Conservation (phyloP, 139 green algal species). For the Coccomyxa sp. region DNA sequence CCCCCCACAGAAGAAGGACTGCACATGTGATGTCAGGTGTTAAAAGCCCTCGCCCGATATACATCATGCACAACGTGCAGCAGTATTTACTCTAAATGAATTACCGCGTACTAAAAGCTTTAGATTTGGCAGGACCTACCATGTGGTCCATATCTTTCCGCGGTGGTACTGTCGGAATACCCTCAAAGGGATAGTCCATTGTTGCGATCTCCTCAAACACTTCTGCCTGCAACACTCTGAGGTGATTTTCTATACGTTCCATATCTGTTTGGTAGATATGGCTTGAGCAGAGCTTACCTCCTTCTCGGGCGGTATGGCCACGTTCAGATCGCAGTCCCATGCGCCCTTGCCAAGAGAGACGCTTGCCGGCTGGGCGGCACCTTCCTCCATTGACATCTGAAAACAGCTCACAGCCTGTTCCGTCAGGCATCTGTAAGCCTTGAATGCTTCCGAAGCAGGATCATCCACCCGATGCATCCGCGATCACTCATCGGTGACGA, state of each 20-base stretch:
- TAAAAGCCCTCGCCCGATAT: not conserved
- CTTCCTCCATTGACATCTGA: no score
- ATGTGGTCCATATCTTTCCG: slow-evolving; percentile 85
- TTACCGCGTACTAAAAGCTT: not conserved
- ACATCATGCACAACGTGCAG: not conserved
- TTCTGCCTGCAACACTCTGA: slow-evolving; percentile 52
- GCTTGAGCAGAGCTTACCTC: slow-evolving; percentile 47
- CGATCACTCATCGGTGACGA: no score
- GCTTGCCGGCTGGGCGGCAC: no score
- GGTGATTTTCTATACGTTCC: not conserved
- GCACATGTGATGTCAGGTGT: not conserved
- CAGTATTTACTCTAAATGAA: not conserved
- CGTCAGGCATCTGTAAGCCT: no score
- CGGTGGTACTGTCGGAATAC: slow-evolving; percentile 87
- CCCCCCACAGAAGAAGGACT: slow-evolving; percentile 85
- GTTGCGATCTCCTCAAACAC: slow-evolving; percentile 94
- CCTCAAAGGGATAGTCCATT: slow-evolving; percentile 88
- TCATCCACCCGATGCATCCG: no score
- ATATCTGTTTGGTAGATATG: no score
- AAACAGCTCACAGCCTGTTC: no score
- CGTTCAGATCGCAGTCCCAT: slow-evolving; percentile 87
- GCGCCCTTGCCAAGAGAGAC: slow-evolving; percentile 85
- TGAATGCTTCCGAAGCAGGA: no score
- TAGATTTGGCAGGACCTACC: slow-evolving; percentile 21
- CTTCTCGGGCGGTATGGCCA: slow-evolving; percentile 81